Percentiles rank a stretch among this genome's conserved stretches.
Conservation (phyloP, 495 filamentous ascomycete genomes). For the Barbatosphaeria neglecta region DNA sequence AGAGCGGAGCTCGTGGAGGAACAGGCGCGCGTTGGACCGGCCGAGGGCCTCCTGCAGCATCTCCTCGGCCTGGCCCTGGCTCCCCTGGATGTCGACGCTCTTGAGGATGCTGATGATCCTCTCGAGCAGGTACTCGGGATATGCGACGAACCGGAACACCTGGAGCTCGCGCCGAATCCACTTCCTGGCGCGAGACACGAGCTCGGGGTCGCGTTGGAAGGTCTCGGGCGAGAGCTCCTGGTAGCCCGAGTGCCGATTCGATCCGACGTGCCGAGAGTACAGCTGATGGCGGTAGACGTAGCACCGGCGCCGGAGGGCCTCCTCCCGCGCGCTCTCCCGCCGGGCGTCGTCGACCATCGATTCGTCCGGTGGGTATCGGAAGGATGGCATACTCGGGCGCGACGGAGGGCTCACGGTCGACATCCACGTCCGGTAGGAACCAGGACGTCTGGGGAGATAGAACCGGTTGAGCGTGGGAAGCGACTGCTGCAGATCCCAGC, state of each 20-base stretch:
- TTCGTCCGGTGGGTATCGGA: slow-evolving; percentile 7
- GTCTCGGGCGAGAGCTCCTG: slow-evolving; percentile 58
- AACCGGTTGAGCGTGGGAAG: neutral
- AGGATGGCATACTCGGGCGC: too few relatives aligned
- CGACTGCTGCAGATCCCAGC: too few relatives aligned
- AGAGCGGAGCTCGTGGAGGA: slow-evolving; percentile 66
- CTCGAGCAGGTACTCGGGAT: slow-evolving; percentile 82
- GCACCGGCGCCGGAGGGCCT: slow-evolving; percentile 56
- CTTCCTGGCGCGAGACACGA: slow-evolving; percentile 70
- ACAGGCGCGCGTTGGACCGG: slow-evolving; percentile 61
- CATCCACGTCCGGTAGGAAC: too few relatives aligned
- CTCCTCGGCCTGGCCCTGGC: slow-evolving; percentile 74
- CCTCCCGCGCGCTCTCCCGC: slow-evolving; percentile 31
- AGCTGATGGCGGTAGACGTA: slow-evolving; percentile 65
- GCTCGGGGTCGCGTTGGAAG: slow-evolving; percentile 51
- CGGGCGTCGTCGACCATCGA: too few relatives aligned
- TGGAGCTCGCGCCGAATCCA: slow-evolving; percentile 83
- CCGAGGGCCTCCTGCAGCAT: slow-evolving; percentile 82
- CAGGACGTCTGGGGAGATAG: too few relatives aligned
- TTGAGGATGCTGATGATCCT: slow-evolving; percentile 84
- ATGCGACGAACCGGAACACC: slow-evolving; percentile 74
- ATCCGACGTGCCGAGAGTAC: slow-evolving; percentile 76
- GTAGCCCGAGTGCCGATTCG: slow-evolving; percentile 67
- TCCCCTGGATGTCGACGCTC: slow-evolving; percentile 79
- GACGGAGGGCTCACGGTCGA: too few relatives aligned